Evolutionary conservation across 257 asterid species (phyloP).

Genomic region (Agastache rugosa): DNA sequence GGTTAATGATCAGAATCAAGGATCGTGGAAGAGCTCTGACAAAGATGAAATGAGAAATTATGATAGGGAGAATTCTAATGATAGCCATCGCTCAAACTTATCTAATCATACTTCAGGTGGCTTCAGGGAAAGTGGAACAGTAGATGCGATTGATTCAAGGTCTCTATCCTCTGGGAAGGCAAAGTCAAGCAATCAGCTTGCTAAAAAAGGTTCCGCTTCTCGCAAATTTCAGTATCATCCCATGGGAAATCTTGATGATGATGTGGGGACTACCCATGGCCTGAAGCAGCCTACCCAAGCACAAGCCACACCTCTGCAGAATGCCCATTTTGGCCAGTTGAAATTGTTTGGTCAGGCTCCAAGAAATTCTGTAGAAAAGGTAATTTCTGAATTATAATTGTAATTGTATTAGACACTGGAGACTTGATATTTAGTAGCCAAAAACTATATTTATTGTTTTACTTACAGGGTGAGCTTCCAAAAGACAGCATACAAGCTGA

Average conservation of each 20-base stretch:
- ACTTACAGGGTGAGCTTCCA: slow-evolving; percentile 61
- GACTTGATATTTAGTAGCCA: slow-evolving; percentile 13
- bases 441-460: slow-evolving; percentile 30
- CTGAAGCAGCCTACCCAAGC: slow-evolving; percentile 56
- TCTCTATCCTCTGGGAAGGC: slow-evolving; percentile 61
- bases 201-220: slow-evolving; percentile 59
- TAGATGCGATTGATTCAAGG: slow-evolving; percentile 63
- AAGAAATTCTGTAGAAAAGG: slow-evolving; percentile 52
- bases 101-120: slow-evolving; percentile 66
- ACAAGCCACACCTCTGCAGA: slow-evolving; percentile 47
- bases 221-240: slow-evolving; percentile 93
- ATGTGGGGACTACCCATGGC: slow-evolving; percentile 52
- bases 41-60: slow-evolving; percentile 51
- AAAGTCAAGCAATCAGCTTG: slow-evolving; percentile 56
- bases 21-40: slow-evolving; percentile 36
- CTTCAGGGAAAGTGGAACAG: slow-evolving; percentile 55
- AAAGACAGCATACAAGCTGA: slow-evolving; percentile 49
- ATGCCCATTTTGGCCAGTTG: slow-evolving; percentile 57
- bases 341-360: slow-evolving; percentile 59
- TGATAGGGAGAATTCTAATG: slow-evolving; percentile 69
- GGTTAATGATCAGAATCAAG: slow-evolving; percentile 47
- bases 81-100: slow-evolving; percentile 63
- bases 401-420: not conserved
- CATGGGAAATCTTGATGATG: slow-evolving; percentile 83
- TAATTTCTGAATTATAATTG: slow-evolving; percentile 35